Evolutionary conservation across 1,139 yeast species (phyloP).

Genomic region (Geotrichum fermentans): DNA sequence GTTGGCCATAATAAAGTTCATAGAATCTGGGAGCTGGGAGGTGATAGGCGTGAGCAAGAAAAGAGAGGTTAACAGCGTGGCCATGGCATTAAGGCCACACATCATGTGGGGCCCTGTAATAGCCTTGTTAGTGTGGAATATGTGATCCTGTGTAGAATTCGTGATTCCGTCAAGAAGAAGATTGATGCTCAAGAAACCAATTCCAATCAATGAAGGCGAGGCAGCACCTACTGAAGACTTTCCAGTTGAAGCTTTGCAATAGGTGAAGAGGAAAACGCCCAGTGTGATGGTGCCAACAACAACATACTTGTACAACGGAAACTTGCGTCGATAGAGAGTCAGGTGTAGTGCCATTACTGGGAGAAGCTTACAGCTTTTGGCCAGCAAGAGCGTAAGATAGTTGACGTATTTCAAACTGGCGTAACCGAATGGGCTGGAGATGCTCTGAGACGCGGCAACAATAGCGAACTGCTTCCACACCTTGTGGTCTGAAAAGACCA

Average conservation of each 20-base stretch:
- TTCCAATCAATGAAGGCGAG: constrained; percentile 46
- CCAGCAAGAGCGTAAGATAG: constrained; percentile 75
- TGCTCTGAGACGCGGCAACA: constrained; percentile 72
- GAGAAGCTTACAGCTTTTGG: constrained; percentile 87
- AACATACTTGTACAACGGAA: constrained; percentile 68
- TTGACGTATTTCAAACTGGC: constrained; percentile 76
- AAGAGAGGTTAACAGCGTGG: constrained; percentile 41
- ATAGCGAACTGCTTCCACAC: constrained; percentile 46
- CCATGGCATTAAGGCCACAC: constrained; percentile 70
- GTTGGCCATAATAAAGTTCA: constrained; percentile 45
- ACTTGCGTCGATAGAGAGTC: constrained; percentile 62
- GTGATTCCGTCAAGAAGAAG: constrained; percentile 85
- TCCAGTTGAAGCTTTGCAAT: constrained; percentile 37
- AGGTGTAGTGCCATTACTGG: constrained; percentile 88
- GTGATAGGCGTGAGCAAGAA: constrained; percentile 42
- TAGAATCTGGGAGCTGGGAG: constrained; percentile 49
- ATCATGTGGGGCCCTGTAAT: constrained; percentile 81
- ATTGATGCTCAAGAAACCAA: constrained; percentile 54
- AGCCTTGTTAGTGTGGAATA: constrained; percentile 49
- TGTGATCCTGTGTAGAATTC: constrained; percentile 86
- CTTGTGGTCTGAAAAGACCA: constrained; percentile 22
- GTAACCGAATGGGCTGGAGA: constrained; percentile 78
- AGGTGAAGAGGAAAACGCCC: constrained; percentile 78
- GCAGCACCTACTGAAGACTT: constrained; percentile 25
- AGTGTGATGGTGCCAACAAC: constrained; percentile 72